Base-by-base conservation (phyloP, 495 filamentous ascomycete genomes). In the Letharia lupina region DNA sequence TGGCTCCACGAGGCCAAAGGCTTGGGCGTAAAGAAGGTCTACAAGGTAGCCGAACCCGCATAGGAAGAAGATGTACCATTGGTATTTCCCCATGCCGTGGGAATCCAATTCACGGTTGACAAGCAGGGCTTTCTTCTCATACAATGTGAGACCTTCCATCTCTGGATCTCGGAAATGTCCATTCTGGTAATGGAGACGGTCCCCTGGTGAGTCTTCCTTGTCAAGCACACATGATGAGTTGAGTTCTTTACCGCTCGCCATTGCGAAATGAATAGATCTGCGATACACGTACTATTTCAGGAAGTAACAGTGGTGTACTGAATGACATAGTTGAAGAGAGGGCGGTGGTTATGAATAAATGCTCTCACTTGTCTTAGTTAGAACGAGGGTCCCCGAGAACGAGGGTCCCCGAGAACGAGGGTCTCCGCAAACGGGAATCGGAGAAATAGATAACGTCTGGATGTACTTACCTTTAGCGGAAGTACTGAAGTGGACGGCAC, bases 1-100 rank as follows among this genome's bases (percentile, higher is more conserved):
- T 66, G 73, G 76, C 60, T 77, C 70, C 12, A 80, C 77, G 18
- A 82, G 68, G 9, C 79, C 80, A 71, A 82, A 80, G 23, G 76
- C 79, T 68, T 81, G 77, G 10, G 79, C 79, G 73, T 78, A 83
- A 7, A 80, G 72, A 56, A 82, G 69, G 63, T 83, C 81, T 16
- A 82, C 70, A 45, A 83, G 69, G 68, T 82, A 83, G 18, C 81
- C 81, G 61, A 83, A 76, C 16, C 80, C 81, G 63, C 79, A 82
- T 10, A 82, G 71, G 23, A 72, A 65, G 74, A 78, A 82, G 47
- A 80, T 77, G 57, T 71, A 75, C 69, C 68, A 68, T 66, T 83
- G 81, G 63, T 83, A 82, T 52, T 73, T 75, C 12, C 81, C 81
- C 77, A 83, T 81, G 39, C 80, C 80, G 42, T 80, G 73, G 39